phyloP scores from a whole-genome alignment of 352 stramenopile species.

The Phytophthora lateralis region DNA sequence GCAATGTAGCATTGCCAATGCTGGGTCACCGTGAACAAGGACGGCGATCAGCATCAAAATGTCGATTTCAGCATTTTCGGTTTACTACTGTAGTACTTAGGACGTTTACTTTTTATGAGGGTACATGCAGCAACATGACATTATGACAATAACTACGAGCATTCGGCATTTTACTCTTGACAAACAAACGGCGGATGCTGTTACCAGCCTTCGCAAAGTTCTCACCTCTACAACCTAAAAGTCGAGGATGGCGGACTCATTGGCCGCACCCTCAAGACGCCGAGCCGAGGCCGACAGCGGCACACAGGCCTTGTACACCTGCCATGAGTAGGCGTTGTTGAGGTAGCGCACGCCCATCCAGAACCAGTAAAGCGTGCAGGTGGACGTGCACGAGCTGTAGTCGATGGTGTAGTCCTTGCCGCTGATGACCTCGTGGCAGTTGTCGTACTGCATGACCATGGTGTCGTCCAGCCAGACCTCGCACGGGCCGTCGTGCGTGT shows the following conservation, averaged over 20 bases:
- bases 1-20: too few relatives aligned
- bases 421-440: conserved; percentile 42
- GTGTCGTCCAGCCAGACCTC: conserved; percentile 53
- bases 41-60: too few relatives aligned
- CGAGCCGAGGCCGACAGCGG: conserved; percentile 27
- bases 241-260: conserved; percentile 28
- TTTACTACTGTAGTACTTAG: too few relatives aligned
- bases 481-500: conserved; percentile 54
- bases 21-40: neutral
- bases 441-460: conserved; percentile 38
- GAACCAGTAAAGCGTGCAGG: conserved; percentile 49
- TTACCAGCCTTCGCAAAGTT: neutral
- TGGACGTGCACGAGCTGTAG: conserved; percentile 44
- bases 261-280: conserved; percentile 23
- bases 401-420: conserved; percentile 43
- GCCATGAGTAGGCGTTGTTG: conserved; percentile 58
- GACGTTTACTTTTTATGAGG: too few relatives aligned
- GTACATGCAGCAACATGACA: too few relatives aligned
- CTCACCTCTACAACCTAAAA: conserved; percentile 12
- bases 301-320: conserved; percentile 63
- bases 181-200: neutral
- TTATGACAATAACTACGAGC: too few relatives aligned
- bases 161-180: neutral
- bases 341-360: conserved; percentile 49
- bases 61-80: too few relatives aligned